phyloP scores from a whole-genome alignment of 305 asterid genomes.

The Fraxinus dipetala region DNA sequence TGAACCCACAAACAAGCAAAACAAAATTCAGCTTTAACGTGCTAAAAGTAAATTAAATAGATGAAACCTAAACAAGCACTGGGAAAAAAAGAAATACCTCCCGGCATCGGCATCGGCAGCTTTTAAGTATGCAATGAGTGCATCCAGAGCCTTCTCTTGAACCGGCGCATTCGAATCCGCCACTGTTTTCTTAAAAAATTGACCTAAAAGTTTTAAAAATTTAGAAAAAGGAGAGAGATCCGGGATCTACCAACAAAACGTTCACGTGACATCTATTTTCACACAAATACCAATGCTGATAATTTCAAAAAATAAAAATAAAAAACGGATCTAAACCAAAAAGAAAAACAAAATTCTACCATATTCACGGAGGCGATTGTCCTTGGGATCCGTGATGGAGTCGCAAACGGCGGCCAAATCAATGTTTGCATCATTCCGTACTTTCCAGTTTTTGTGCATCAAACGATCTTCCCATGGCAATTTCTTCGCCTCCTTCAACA shows the following conservation, averaged over 20 bases:
- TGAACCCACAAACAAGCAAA: conserved; percentile 22
- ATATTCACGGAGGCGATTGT: conserved; percentile 81
- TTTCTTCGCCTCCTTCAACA: conserved; percentile 99
- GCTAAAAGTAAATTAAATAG: background rate
- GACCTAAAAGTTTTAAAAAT: conserved; percentile 44
- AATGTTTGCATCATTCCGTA: conserved; percentile 89
- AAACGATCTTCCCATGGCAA: conserved; percentile 93
- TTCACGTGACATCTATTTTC: conserved; percentile 30
- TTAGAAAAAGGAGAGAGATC: conserved; percentile 6
- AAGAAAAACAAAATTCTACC: conserved; percentile 52
- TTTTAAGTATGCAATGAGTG: conserved; percentile 80
- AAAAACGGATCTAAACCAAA: conserved; percentile 45
- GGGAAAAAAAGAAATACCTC: conserved; percentile 44
- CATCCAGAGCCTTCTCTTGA: conserved; percentile 99
- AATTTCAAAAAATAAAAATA: conserved; percentile 19
- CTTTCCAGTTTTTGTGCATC: conserved; percentile 98
- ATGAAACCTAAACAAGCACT: conserved; percentile 6
- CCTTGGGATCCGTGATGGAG: conserved; percentile 89
- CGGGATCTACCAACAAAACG: conserved; percentile 28
- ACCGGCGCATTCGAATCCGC: conserved; percentile 96
- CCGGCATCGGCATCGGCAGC: conserved; percentile 97
- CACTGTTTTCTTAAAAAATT: conserved; percentile 73
- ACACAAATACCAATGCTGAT: conserved; percentile 27
- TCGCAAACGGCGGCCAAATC: conserved; percentile 92
- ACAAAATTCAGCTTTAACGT: background rate